Base-by-base conservation (phyloP, 2,329 filamentous ascomycete species). In the Myrmaecium sp. region DNA sequence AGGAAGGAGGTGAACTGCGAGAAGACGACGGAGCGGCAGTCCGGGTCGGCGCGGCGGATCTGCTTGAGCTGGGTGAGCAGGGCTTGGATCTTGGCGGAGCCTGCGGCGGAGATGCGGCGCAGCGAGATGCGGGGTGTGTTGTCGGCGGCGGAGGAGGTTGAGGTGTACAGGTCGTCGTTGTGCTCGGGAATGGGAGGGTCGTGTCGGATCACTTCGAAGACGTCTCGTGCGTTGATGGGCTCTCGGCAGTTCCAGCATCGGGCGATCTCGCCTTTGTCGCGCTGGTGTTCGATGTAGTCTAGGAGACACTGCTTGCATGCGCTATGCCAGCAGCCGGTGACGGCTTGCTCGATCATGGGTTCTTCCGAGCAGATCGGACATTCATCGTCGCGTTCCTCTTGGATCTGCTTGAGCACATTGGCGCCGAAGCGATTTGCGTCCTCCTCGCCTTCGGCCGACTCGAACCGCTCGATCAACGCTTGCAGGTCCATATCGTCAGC, bases 1-100 rank as follows among this genome's bases (percentile, higher is more conserved):
- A 98, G 69, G 50, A 95, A 98, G 0, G 84, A 91, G 0, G 89
- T 98, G 51, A 98, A 98, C 51, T 98, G 89, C 30, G 79, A 89
- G 55, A 98, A 98, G 17, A 98, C 74, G 13, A 95, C 84, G 1
- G 79, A 82, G 53, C 94, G 95, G 25, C 75, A 77, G 4, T 52
- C 60, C 0, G 74, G 67, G n/a, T 76, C 59, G 26, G 69, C 62
- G 30, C 60, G 65, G 6, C 76, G 71, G 5, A 91, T 54, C 2
- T 60, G 56, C 21, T 77, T 75, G 4, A 98, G 66, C 32, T 89
- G 72, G 4, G 60, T 66, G 35, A 94, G 65, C 4, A 98, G 63
- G 1, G 79, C 68, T 23, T 78, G 71, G 8, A 95, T 78, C 51
- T 98, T 98, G 24, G 89, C 80, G 0, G 83, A 93, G 1, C 83